Percentiles rank a stretch among this genome's conserved stretches.
Evolutionary conservation across 768 basidiomycete genomes (phyloP).

Genomic region (Trametes villosa): DNA sequence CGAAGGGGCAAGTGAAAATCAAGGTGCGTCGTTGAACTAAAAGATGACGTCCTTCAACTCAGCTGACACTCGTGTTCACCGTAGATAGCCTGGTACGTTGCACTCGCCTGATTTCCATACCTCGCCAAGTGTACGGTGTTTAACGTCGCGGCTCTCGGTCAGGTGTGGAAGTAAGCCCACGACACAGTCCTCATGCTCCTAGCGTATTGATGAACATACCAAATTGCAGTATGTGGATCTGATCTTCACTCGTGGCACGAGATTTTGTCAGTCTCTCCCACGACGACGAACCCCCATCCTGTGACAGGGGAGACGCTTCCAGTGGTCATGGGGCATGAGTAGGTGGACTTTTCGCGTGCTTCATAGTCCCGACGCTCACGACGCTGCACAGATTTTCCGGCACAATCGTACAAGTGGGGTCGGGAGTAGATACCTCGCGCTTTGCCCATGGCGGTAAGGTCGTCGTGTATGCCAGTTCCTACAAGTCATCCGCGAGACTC

Average conservation of each 20-base stretch:
- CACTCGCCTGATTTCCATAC: no score
- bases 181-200: conserved; percentile 2
- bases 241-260: conserved; percentile 50
- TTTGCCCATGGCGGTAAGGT: conserved; percentile 23
- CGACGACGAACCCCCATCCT: conserved; percentile 38
- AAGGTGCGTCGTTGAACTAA: conserved; percentile 36
- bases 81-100: no score
- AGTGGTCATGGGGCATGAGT: conserved; percentile 53
- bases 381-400: conserved; percentile 26
- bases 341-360: background rate
- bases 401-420: conserved; percentile 24
- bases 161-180: background rate
- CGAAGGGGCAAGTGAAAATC: conserved; percentile 48
- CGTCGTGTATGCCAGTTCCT: conserved; percentile 22
- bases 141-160: no score
- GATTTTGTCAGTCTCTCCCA: conserved; percentile 34
- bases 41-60: background rate
- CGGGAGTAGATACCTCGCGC: conserved; percentile 19
- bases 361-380: background rate
- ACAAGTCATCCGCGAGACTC: background rate
- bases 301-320: conserved; percentile 46
- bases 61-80: no score
- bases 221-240: conserved; percentile 49
- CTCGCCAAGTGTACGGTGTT: no score
- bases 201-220: no score